Conservation (phyloP, 2,329 filamentous ascomycete species). For the Cladosporium velox region DNA sequence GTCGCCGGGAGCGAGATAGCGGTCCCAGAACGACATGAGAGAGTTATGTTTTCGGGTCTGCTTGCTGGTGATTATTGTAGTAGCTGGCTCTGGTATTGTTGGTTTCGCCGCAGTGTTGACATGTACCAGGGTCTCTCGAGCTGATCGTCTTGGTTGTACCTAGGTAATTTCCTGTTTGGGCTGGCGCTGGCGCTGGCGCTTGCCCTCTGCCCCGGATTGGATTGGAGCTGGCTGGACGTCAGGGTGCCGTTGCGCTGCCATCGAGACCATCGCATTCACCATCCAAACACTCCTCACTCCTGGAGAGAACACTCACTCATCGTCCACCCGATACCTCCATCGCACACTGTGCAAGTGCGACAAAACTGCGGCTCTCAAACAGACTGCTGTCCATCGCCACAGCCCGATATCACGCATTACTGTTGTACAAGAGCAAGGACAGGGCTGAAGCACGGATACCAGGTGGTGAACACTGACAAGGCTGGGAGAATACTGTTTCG, state of each 20-base stretch:
- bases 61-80: neutral
- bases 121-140: constrained; percentile 8
- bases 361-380: neutral
- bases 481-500: constrained; percentile 1
- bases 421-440: constrained; percentile 13
- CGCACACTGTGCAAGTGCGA: neutral
- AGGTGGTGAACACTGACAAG: neutral
- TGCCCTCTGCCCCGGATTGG: constrained; percentile 1
- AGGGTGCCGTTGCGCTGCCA: neutral
- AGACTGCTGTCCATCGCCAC: neutral
- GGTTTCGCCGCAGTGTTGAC: neutral
- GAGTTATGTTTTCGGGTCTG: neutral
- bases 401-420: neutral
- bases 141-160: constrained; percentile 3
- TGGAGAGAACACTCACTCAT: neutral
- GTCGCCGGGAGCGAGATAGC: constrained; percentile 38
- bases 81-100: neutral
- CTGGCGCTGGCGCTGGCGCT: constrained; percentile 10
- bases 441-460: constrained; percentile 13
- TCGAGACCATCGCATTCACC: constrained; percentile 3
- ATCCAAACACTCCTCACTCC: neutral
- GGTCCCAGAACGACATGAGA: constrained; percentile 38
- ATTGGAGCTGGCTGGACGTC: neutral
- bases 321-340: neutral
- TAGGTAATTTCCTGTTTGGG: constrained; percentile 10